Conservation (phyloP, 1,139 yeast species). For the Candida sojae region DNA sequence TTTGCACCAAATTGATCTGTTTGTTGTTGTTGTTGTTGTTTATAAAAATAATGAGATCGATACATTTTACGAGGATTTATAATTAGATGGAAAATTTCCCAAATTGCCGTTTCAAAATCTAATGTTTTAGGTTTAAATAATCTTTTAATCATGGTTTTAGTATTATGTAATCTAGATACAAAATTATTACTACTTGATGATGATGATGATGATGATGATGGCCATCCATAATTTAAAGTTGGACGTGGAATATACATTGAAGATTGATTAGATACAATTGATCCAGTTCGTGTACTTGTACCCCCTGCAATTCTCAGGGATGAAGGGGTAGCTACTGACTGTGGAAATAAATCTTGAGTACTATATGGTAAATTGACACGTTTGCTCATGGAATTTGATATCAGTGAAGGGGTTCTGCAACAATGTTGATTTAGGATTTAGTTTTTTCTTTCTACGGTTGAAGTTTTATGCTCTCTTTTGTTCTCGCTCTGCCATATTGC, state of each 20-base stretch:
- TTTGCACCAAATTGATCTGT: slow-evolving; percentile 23
- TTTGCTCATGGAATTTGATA: slow-evolving; percentile 22
- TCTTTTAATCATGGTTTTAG: slow-evolving; percentile 35
- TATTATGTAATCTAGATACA: slow-evolving; percentile 14
- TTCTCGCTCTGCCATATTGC: too few relatives aligned
- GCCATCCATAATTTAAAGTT: slow-evolving; percentile 4
- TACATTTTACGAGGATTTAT: slow-evolving; percentile 80
- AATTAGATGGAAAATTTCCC: slow-evolving; percentile 82
- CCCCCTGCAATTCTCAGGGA: slow-evolving; percentile 17
- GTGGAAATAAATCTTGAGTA: slow-evolving; percentile 42
- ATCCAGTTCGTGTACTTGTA: slow-evolving; percentile 21
- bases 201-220: neutral
- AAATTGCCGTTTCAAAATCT: slow-evolving; percentile 88
- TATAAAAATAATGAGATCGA: slow-evolving; percentile 76
- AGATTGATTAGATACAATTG: slow-evolving; percentile 23
- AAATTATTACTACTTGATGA: neutral
- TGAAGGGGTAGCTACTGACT: slow-evolving; percentile 17
- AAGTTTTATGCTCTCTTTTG: too few relatives aligned
- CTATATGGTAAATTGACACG: slow-evolving; percentile 38
- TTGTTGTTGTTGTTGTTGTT: slow-evolving; percentile 26
- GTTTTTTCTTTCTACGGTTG: neutral
- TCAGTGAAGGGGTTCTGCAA: neutral
- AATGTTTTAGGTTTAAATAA: slow-evolving; percentile 75
- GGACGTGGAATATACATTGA: slow-evolving; percentile 16
- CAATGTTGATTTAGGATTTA: neutral